Evolutionary conservation across 345 rosid genomes (phyloP).

Genomic region (Bruguiera sexangula): DNA sequence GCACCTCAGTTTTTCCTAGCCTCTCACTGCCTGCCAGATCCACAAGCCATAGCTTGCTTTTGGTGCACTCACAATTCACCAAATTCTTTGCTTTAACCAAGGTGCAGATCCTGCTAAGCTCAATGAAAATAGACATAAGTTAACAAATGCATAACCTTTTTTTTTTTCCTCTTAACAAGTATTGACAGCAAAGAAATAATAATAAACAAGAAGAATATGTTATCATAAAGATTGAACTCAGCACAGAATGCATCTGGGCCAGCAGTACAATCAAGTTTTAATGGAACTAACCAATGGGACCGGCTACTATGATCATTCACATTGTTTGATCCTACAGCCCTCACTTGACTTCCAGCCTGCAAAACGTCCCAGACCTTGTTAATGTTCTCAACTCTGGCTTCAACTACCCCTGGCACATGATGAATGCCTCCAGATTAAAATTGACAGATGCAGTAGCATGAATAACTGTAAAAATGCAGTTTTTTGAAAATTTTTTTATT

Average conservation of each 20-base stretch:
- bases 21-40: conserved; percentile 56
- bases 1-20: conserved; percentile 39
- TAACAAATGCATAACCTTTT: neutral
- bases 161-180: too few species aligned
- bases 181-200: too few species aligned
- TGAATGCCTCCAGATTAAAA: conserved; percentile 18
- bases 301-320: conserved; percentile 27
- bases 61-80: conserved; percentile 17
- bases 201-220: neutral
- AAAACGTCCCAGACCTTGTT: conserved; percentile 20
- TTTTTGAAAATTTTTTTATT: conserved; percentile 5
- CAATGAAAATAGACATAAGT: neutral
- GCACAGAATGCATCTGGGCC: neutral
- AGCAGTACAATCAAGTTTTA: neutral
- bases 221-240: neutral
- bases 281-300: conserved; percentile 22
- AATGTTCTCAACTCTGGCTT: conserved; percentile 19
- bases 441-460: neutral
- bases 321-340: conserved; percentile 24
- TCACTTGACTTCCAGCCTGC: conserved; percentile 20
- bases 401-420: conserved; percentile 26
- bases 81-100: conserved; percentile 20
- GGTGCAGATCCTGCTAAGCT: conserved; percentile 15
- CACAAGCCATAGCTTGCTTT: conserved; percentile 44
- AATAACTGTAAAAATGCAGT: neutral